phyloP scores from a whole-genome alignment of 2,329 filamentous ascomycete species.

The Dactylellina haptotyla region DNA sequence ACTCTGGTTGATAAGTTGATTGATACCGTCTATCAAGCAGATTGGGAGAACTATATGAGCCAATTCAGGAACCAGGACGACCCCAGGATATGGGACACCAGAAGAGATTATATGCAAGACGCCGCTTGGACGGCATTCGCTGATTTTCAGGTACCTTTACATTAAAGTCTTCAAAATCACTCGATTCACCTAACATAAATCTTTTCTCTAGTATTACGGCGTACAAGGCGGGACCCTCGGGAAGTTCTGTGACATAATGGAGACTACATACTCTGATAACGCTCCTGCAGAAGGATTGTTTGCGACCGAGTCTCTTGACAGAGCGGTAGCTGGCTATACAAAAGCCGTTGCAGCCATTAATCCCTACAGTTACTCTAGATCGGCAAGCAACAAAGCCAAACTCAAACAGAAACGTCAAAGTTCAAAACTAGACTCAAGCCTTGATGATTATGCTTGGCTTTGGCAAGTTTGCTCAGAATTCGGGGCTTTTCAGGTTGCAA shows the following conservation, averaged over 20 bases:
- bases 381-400: neutral
- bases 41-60: slow-evolving; percentile 23
- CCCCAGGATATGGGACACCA: slow-evolving; percentile 30
- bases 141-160: slow-evolving; percentile 59
- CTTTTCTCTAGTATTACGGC: slow-evolving; percentile 60
- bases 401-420: slow-evolving; percentile 14
- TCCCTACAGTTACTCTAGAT: slow-evolving; percentile 31
- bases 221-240: slow-evolving; percentile 61
- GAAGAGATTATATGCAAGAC: slow-evolving; percentile 43
- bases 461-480: slow-evolving; percentile 60
- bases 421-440: slow-evolving; percentile 5
- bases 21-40: slow-evolving; percentile 30
- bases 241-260: slow-evolving; percentile 62
- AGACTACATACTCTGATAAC: slow-evolving; percentile 58
- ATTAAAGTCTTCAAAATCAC: slow-evolving; percentile 55
- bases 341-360: slow-evolving; percentile 42
- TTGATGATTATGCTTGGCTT: slow-evolving; percentile 54
- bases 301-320: slow-evolving; percentile 15
- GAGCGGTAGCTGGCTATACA: slow-evolving; percentile 36
- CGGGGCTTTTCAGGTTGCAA: slow-evolving; percentile 57
- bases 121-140: slow-evolving; percentile 57
- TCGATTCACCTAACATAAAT: slow-evolving; percentile 22
- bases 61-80: slow-evolving; percentile 1
- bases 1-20: slow-evolving; percentile 61
- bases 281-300: slow-evolving; percentile 54